Evolutionary conservation across 495 filamentous ascomycete genomes (phyloP), one percentile per base, ranked within the genome.

Genomic region (Penicillium goetzii): DNA sequence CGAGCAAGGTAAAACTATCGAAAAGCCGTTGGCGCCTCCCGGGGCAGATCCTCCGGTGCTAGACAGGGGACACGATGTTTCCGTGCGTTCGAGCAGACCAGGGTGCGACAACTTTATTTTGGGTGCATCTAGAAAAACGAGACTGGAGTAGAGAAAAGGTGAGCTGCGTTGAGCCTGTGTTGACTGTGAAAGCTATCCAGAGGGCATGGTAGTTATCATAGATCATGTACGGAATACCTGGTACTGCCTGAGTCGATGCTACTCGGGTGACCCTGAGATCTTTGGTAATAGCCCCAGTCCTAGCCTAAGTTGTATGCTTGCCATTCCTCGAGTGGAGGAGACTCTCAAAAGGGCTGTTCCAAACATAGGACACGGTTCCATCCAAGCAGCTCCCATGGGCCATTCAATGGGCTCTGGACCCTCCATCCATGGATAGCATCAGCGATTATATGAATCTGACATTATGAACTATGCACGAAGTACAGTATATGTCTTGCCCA

Each of bases 71-170:
- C 51, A 43, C 53, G 65, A 68, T 64, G 41, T 62, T 66, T 65
- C 62, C 65, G 66, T 67, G 58, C 57, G 38, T 49, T 30, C 32
- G 52, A 55, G 52, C 33, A 33, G 60, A 66, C 68, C 64, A 64
- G 71, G 68, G 66, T 69, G 36, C 26, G 62, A 63, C 68, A 73
- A 73, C 71, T 71, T 71, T 73, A 72, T 53, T 62, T 65, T 36
- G 30, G 53, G 58, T 43, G 38, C 50, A 56, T 60, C 51, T 32
- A 40, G 38, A 43, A 33, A 5, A 1, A 17, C n/a, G 14, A 34
- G 33, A 21, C n/a, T 56, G 41, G 36, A 40, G 6, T 40, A 0
- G 36, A 40, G 3, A 17, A 40, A 15, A 17, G 14, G 12, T 40
- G 14, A 3, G 15, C 3, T 2, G 3, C 10, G 36, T 40, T 17